Evolutionary conservation across 1,139 yeast genomes (phyloP).

Genomic region (Suhomyces coccinellae): DNA sequence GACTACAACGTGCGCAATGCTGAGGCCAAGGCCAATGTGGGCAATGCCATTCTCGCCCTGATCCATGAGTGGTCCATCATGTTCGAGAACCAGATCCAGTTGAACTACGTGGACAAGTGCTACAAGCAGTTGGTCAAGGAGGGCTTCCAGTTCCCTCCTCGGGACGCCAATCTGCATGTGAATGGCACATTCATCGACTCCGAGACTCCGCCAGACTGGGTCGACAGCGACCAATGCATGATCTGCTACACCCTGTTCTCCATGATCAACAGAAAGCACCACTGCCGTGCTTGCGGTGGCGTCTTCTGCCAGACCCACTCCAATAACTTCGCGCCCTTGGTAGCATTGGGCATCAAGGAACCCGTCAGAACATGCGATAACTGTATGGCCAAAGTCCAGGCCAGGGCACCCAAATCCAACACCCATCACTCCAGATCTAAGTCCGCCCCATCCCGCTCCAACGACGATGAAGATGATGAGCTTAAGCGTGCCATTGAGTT

Average conservation of each 20-base stretch:
- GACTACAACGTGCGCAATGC: slow-evolving; percentile 31
- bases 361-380: slow-evolving; percentile 95
- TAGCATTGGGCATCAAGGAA: slow-evolving; percentile 81
- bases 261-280: slow-evolving; percentile 87
- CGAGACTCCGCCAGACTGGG: slow-evolving; percentile 97
- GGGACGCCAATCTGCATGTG: slow-evolving; percentile 32
- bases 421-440: slow-evolving; percentile 1
- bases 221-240: slow-evolving; percentile 95
- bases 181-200: slow-evolving; percentile 71
- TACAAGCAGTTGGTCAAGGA: slow-evolving; percentile 61
- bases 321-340: slow-evolving; percentile 64
- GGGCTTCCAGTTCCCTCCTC: slow-evolving; percentile 71
- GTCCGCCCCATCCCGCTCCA: slow-evolving; percentile 5
- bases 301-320: slow-evolving; percentile 88
- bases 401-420: slow-evolving; percentile 20
- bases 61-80: slow-evolving; percentile 78
- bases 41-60: slow-evolving; percentile 57
- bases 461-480: slow-evolving; percentile 70
- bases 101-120: slow-evolving; percentile 62
- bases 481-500: slow-evolving; percentile 74
- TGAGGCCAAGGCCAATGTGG: slow-evolving; percentile 56
- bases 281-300: slow-evolving; percentile 97
- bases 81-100: slow-evolving; percentile 67
- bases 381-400: slow-evolving; percentile 62
- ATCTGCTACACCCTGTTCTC: slow-evolving; percentile 81